A percentile compares a stretch with the other conserved stretches of the same genome.
Conservation (phyloP, 2,329 filamentous ascomycete genomes). For the Neodidymelliopsis sp. region DNA sequence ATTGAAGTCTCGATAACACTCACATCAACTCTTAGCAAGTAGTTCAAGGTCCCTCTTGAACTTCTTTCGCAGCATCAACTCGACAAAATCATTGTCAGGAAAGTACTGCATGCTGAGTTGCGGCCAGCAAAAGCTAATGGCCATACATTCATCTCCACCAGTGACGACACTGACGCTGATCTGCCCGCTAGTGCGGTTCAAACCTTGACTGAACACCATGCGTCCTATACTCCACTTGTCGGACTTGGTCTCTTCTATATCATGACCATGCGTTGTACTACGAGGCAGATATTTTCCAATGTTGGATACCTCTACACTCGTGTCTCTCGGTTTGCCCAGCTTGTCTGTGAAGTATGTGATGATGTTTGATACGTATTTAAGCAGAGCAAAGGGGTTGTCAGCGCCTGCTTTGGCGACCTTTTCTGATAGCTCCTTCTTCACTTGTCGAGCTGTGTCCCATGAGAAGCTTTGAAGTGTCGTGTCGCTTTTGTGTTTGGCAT, state of each 20-base stretch:
- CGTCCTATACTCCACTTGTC: slow-evolving; percentile 44
- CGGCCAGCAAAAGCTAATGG: slow-evolving; percentile 53
- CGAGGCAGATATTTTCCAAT: slow-evolving; percentile 47
- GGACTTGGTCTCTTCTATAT: slow-evolving; percentile 4
- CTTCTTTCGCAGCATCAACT: too few species aligned
- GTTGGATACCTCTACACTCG: slow-evolving; percentile 57
- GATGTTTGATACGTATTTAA: slow-evolving; percentile 53
- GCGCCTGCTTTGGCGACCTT: slow-evolving; percentile 30
- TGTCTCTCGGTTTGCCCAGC: slow-evolving; percentile 49
- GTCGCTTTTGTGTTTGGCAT: not conserved
- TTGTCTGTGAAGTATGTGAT: slow-evolving; percentile 48
- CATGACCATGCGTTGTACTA: too few species aligned
- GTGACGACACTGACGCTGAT: slow-evolving; percentile 53
- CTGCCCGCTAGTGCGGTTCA: slow-evolving; percentile 48
- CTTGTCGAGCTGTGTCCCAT: slow-evolving; percentile 27
- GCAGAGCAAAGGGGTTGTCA: slow-evolving; percentile 47
- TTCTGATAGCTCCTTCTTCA: slow-evolving; percentile 22
- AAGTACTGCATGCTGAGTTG: slow-evolving; percentile 47
- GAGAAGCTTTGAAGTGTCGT: slow-evolving; percentile 23
- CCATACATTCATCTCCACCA: slow-evolving; percentile 54
- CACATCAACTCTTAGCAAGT: too few species aligned
- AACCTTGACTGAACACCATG: slow-evolving; percentile 56
- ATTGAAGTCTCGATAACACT: too few species aligned
- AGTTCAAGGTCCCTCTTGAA: too few species aligned
- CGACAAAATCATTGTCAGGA: too few species aligned